A percentile compares a stretch with the other conserved stretches of the same genome.
Evolutionary conservation across 164 flowering plant species (phyloP).

Genomic region (Stephania cephalantha): DNA sequence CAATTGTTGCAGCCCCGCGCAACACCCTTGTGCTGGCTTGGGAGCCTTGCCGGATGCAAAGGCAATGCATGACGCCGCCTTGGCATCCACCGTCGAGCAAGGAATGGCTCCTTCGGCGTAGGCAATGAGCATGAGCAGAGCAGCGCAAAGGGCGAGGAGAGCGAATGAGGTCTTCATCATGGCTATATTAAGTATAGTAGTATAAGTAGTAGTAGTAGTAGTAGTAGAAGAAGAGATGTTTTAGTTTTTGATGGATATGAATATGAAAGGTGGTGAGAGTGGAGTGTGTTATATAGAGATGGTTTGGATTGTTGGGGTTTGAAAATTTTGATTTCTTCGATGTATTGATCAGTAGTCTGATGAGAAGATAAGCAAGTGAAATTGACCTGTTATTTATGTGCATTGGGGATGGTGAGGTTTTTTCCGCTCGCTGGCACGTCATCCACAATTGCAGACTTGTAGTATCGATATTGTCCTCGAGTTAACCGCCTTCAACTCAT

Average conservation of each 20-base stretch:
- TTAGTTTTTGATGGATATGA: neutral
- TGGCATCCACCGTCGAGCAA: neutral
- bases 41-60: neutral
- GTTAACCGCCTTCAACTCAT: too few relatives aligned
- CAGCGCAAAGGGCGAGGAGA: neutral
- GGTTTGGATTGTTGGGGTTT: neutral
- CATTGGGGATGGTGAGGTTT: too few relatives aligned
- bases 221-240: neutral
- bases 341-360: neutral
- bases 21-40: neutral
- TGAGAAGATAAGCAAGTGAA: neutral
- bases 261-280: neutral
- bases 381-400: neutral
- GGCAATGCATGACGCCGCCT: neutral
- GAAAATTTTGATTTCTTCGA: neutral
- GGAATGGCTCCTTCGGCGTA: neutral
- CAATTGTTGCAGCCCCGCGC: neutral
- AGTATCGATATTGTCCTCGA: too few relatives aligned
- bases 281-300: neutral
- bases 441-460: too few relatives aligned
- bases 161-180: neutral
- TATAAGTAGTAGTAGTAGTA: too few relatives aligned
- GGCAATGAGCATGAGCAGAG: neutral
- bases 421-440: too few relatives aligned
- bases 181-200: neutral